phyloP scores from a whole-genome alignment of 495 filamentous ascomycete genomes.

The Neurospora africana region DNA sequence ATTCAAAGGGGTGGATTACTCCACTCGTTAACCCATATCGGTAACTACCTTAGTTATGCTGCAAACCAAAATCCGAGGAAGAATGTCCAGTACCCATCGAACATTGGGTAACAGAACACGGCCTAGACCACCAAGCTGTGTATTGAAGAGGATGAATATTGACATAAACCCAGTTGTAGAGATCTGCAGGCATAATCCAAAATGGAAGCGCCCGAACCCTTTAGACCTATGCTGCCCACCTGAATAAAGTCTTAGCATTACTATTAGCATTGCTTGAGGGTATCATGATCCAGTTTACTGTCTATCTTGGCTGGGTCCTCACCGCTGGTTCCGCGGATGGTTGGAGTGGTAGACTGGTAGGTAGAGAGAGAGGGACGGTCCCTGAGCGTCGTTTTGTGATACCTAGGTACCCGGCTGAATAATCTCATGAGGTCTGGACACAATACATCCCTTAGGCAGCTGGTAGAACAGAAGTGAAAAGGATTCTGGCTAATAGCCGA shows the following conservation, averaged over 20 bases:
- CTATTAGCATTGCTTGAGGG: background rate
- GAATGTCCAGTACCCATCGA: background rate
- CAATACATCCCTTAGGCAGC: background rate
- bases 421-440: background rate
- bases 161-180: background rate
- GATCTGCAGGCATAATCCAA: background rate
- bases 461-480: background rate
- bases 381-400: background rate
- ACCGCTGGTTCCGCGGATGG: background rate
- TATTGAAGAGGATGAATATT: background rate
- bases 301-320: background rate
- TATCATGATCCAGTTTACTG: background rate
- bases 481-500: background rate
- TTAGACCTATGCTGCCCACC: background rate
- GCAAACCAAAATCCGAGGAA: background rate
- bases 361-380: background rate
- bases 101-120: background rate
- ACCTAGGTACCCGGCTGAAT: background rate
- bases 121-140: background rate
- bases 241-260: background rate
- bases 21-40: background rate
- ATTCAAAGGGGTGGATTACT: background rate
- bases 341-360: background rate
- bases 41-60: background rate
- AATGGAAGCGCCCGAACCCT: background rate